Conservation (phyloP, 768 basidiomycete species). For the Pisolithus sp. region DNA sequence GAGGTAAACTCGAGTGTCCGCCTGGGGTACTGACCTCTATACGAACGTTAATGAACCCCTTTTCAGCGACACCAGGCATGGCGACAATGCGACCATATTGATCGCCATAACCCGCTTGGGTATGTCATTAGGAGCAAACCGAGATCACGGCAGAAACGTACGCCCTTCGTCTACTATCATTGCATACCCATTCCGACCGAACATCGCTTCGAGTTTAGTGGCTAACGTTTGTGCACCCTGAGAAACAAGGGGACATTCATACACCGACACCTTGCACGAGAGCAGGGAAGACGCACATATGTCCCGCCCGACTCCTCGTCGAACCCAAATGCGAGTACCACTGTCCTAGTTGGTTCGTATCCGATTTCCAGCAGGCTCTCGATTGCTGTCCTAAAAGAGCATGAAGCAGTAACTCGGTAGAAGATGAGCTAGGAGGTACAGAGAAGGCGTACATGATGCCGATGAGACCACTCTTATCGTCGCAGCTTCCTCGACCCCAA, state of each 20-base stretch:
- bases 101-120: slow-evolving; percentile 43
- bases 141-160: slow-evolving; percentile 15
- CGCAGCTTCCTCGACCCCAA: slow-evolving; percentile 46
- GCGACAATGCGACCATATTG: slow-evolving; percentile 52
- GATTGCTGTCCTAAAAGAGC: slow-evolving; percentile 38
- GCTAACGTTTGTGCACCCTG: slow-evolving; percentile 53
- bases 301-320: slow-evolving; percentile 65
- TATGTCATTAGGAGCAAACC: neutral
- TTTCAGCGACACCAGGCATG: slow-evolving; percentile 62
- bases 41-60: slow-evolving; percentile 58
- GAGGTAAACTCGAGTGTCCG: slow-evolving; percentile 84
- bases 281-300: slow-evolving; percentile 27
- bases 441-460: slow-evolving; percentile 43
- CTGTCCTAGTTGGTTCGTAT: slow-evolving; percentile 57
- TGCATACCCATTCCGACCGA: slow-evolving; percentile 67
- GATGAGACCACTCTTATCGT: slow-evolving; percentile 66
- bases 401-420: neutral
- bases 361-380: slow-evolving; percentile 57
- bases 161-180: slow-evolving; percentile 88
- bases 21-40: slow-evolving; percentile 67
- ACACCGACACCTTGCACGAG: neutral
- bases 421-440: neutral
- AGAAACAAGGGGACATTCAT: neutral
- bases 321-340: slow-evolving; percentile 64
- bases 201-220: slow-evolving; percentile 45